Evolutionary conservation across 2,329 filamentous ascomycete species (phyloP), one percentile per base, ranked within the genome.

Genomic region (Periconia macrospinosa): DNA sequence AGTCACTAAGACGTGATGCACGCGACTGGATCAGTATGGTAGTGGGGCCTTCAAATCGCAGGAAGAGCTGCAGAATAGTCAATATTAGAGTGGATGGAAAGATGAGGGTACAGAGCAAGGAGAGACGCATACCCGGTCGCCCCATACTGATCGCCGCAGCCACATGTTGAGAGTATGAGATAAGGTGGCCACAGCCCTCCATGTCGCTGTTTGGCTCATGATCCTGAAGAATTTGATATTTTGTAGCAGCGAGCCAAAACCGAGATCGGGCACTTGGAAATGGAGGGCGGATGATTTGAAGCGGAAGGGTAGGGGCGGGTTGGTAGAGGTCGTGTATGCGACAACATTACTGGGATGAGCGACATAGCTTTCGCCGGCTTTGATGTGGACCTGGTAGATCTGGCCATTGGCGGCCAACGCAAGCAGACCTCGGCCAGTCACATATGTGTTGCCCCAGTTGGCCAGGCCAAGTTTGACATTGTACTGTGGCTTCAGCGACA

Each of bases 331-430:
- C 3, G 89, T 88, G 76, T 99, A 99, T 19, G 94, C 94, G 14
- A 97, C 86, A 3, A 99, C 87, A 71, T 96, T 92, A 62, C 89
- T 85, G 30, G 94, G 93, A 72, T 97, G 92, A 2, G 90, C 91
- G 50, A 96, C 86, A 63, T 97, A 93, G 72, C 94, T 89, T 71
- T 99, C 94, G 17, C 90, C 92, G 23, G 88, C 85, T 54, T 85
- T 86, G 48, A 99, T 77, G 1, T 86, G 87, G 33, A 99, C 81
- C 63, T 94, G 88, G 72, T 97, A 96, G 55, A 96, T 86, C 69
- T 97, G 91, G 0, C 94, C 94, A 18, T 88, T 90, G 7, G 92
- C 92, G 9, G 89, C 86, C 15, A 99, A 80, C 1, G 92, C 93
- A 0, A 92, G 83, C 19, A 99, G 80, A 1, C 94, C 94, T 60